Base-by-base conservation (phyloP, 305 asterid genomes). In the Withania somnifera region DNA sequence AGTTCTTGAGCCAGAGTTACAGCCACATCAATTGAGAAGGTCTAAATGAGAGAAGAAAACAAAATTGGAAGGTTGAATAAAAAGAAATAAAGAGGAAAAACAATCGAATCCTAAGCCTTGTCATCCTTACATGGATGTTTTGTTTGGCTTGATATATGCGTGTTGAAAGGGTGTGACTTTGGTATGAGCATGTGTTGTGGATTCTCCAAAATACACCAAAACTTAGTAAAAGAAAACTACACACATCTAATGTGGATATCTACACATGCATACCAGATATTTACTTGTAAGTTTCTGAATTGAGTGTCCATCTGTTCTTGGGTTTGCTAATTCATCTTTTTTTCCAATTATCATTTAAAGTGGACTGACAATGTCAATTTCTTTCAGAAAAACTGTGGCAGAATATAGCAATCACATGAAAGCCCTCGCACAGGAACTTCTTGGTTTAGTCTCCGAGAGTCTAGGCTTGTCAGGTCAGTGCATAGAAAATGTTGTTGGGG, bases 371-470 rank as follows among this genome's bases (percentile, higher is more conserved):
- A 13, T 34, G 80, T 78, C 32, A 82, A 83, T 19, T 82, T 38
- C 28, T 86, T 75, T 28, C 90, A 93, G 98, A 84, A 82, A 87
- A 79, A 90, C 90, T 56, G 91, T 93, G 14, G 89, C 91, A 60
- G 92, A 90, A 42, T 96, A 91, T 78, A 88, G 97, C 85, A 93
- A 94, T 84, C 85, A 54, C 84, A 93, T 93, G 92, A 87, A 81
- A 19, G 79, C 69, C 50, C 94, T 96, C 7, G 97, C 98, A 56
- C 91, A 90, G 64, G 88, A 87, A 79, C 87, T 96, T 32, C 86
- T 93, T 80, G 86, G 92, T 75, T 84, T 92, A 88, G 89, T 96
- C 30, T 90, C 97, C 5, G 88, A 91, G 84, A 92, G 94, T 90
- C 88, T 93, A 75, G 94, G 93, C 14, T 83, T 93, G 85, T 84